Percentiles rank a stretch among this genome's conserved stretches.
phyloP scores from a whole-genome alignment of 176 grass and related monocot genomes.

The Echinochloa phyllopogon region DNA sequence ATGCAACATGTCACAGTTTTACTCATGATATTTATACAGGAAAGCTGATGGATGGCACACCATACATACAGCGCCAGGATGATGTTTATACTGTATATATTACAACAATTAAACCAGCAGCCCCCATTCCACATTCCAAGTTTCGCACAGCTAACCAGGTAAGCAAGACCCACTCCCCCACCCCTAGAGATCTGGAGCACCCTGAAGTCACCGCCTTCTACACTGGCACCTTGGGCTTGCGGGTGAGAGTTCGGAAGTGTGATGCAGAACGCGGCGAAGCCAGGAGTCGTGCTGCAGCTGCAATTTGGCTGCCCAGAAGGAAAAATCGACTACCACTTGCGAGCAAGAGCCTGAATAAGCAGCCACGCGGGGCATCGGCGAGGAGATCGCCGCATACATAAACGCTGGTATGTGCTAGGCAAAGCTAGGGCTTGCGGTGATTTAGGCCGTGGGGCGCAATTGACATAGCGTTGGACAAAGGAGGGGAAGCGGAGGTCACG shows the following conservation, averaged over 20 bases:
- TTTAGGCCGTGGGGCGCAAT: background rate
- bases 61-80: background rate
- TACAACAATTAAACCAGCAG: constrained; percentile 9
- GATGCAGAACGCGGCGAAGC: background rate
- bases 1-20: background rate
- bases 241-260: background rate
- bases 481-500: background rate
- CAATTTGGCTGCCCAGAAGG: background rate
- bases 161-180: constrained; percentile 4
- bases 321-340: background rate
- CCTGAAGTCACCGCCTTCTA: background rate
- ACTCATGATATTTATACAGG: background rate
- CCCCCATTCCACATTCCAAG: constrained; percentile 18
- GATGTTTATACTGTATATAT: background rate
- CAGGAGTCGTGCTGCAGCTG: background rate
- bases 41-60: background rate
- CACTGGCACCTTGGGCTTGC: background rate
- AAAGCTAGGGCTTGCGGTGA: background rate
- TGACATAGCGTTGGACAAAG: background rate
- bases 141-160: background rate
- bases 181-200: constrained; percentile 34
- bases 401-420: no score
- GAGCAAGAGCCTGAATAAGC: background rate
- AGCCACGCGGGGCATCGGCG: background rate
- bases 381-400: no score